Evolutionary conservation across 163 green algal species (phyloP), one percentile per base, ranked within the genome.

Genomic region (Chlorella variabilis): DNA sequence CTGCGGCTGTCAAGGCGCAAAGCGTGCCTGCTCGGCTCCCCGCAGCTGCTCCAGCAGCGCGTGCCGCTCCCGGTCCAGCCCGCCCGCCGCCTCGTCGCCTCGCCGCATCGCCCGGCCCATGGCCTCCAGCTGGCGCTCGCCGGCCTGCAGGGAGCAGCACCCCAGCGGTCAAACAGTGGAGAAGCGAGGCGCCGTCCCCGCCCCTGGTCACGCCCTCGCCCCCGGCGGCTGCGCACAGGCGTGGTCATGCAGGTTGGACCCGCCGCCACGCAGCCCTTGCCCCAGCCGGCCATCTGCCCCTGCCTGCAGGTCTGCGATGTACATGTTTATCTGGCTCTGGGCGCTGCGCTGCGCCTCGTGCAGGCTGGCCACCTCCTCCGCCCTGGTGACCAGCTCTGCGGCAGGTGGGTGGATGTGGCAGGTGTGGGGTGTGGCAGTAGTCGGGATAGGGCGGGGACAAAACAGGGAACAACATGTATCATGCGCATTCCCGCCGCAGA

Each of bases 281-380:
- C n/a, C n/a, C n/a, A n/a, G n/a, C n/a, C n/a, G n/a, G n/a, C n/a
- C n/a, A n/a, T n/a, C n/a, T n/a, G n/a, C 51, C 15, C 4, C 20
- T 62, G 89, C 91, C 87, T 93, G 87, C 61, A 94, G 83, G 82
- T 95, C 91, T 71, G 93, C 83, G 61, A 93, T 75, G 67, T 93
- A 92, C 86, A 94, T 87, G 81, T 93, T 90, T 74, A 87, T 87
- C 81, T 90, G 87, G 7, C 83, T 82, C 77, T 92, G 87, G 2
- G 86, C 86, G 29, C 71, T 87, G 21, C 89, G 84, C 77, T 87
- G 67, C 18, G 88, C 85, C 67, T 93, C 90, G 58, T 84, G 69
- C 68, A 95, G 83, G 18, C 83, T 87, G 25, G 79, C 78, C 25
- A 91, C 78, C 81, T 95, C 89, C 11, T 90, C 83, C 21, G 76